These are phyloP conservation scores for Phaeosphaeriaceae sp. DNA, from an alignment of 2,329 filamentous ascomycete genomes.

Conservation along the genomic window DNA sequence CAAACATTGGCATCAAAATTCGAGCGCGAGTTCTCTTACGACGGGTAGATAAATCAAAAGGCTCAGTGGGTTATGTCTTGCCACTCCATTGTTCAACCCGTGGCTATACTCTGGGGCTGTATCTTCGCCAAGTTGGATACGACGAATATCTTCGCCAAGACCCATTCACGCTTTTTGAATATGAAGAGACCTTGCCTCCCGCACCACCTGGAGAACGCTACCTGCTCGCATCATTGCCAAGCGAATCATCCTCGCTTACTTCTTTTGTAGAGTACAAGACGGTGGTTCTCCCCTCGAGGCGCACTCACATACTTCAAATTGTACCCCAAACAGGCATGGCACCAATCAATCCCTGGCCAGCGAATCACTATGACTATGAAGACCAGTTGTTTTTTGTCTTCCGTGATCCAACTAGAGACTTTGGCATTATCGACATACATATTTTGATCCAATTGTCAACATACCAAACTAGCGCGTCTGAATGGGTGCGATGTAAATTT, in stretches of 20 bases:
- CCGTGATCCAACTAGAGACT: not conserved
- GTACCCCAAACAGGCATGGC: not conserved
- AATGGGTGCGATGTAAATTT: conserved; percentile 7
- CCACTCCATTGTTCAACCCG: not conserved
- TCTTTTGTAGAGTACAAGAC: not conserved
- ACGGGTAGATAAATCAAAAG: not conserved
- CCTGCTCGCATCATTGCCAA: not conserved
- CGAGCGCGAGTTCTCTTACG: not conserved
- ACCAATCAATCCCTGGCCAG: conserved; percentile 1
- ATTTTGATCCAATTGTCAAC: not conserved
- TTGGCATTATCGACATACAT: not conserved
- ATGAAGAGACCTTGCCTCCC: not conserved
- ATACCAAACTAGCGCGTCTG: not conserved
- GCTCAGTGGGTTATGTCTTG: not conserved
- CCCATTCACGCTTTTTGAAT: not conserved
- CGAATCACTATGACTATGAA: conserved; percentile 1
- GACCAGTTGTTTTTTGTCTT: conserved; percentile 6
- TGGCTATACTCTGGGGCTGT: not conserved
- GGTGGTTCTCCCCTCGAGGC: not conserved
- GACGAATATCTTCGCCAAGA: conserved; percentile 4
- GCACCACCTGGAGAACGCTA: not conserved
- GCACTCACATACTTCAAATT: not conserved
- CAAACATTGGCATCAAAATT: conserved; percentile 4
- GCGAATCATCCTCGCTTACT: not conserved
- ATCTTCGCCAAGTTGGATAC: conserved; percentile 1